Evolutionary conservation across 2,329 filamentous ascomycete genomes (phyloP).

Genomic region (Fusarium neocosmosporiellum): DNA sequence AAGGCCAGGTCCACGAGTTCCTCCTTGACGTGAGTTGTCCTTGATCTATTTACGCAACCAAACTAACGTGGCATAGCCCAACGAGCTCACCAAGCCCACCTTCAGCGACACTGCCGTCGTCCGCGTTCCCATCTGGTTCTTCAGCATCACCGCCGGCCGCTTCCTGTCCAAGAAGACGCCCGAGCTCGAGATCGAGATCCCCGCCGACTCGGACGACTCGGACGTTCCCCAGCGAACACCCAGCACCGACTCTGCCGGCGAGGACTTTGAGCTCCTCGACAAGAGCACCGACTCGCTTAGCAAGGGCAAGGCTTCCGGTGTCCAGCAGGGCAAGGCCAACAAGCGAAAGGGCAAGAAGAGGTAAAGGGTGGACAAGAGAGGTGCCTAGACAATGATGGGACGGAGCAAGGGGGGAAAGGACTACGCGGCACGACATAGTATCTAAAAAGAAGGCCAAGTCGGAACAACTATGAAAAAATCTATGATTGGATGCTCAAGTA

Average conservation of each 20-base stretch:
- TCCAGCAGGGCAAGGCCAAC: slow-evolving; percentile 60
- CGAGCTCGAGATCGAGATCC: slow-evolving; percentile 51
- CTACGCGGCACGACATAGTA: slow-evolving; percentile 6
- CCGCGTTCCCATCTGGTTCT: slow-evolving; percentile 80
- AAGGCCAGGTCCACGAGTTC: slow-evolving; percentile 85
- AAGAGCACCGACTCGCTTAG: slow-evolving; percentile 68
- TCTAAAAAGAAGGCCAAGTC: slow-evolving; percentile 6
- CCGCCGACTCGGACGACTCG: slow-evolving; percentile 56
- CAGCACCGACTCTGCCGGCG: slow-evolving; percentile 67
- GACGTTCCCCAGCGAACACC: slow-evolving; percentile 64
- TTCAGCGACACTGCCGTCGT: slow-evolving; percentile 85
- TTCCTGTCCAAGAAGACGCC: slow-evolving; percentile 56
- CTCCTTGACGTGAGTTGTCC: slow-evolving; percentile 80
- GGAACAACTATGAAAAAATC: not conserved
- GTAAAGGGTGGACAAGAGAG: slow-evolving; percentile 44
- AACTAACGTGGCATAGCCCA: slow-evolving; percentile 63
- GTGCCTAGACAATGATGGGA: slow-evolving; percentile 2
- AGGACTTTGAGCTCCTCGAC: slow-evolving; percentile 72
- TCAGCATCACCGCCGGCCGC: slow-evolving; percentile 66
- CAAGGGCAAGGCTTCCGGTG: slow-evolving; percentile 62
- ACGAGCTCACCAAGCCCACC: slow-evolving; percentile 82
- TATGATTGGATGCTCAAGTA: not conserved
- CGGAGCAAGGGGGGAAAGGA: slow-evolving; percentile 5
- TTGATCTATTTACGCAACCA: not conserved
- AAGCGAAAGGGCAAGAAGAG: slow-evolving; percentile 68